phyloP scores from a whole-genome alignment of 2,329 filamentous ascomycete species.

The Cladophialophora exuberans region DNA sequence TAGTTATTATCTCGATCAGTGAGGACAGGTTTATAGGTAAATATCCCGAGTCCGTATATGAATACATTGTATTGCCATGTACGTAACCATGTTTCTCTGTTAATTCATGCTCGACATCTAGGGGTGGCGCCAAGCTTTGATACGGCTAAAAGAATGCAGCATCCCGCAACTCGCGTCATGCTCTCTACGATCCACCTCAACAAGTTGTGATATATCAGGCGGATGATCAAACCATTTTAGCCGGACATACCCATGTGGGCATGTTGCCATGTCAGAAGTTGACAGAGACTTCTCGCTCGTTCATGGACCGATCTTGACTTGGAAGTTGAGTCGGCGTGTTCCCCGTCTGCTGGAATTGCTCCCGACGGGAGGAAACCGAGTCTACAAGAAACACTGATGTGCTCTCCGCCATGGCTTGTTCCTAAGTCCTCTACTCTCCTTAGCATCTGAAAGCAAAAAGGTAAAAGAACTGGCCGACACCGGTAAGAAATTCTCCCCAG shows the following conservation, averaged over 20 bases:
- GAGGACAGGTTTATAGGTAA: not conserved
- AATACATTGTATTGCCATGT: not conserved
- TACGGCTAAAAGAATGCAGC: constrained; percentile 4
- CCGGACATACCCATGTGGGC: constrained; percentile 5
- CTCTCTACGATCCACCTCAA: not conserved
- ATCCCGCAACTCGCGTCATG: not conserved
- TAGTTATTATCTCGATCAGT: constrained; percentile 46
- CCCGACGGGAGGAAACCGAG: not conserved
- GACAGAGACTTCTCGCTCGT: not conserved
- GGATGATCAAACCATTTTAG: constrained; percentile 1
- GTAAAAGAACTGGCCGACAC: not conserved
- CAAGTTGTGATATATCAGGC: not conserved
- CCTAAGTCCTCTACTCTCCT: not conserved
- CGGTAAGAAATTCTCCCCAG: not conserved
- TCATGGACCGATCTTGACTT: not conserved
- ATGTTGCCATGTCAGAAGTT: not conserved
- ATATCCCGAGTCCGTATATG: not conserved
- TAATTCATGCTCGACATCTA: no score
- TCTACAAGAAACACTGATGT: not conserved
- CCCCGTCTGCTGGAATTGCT: not conserved
- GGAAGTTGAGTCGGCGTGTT: not conserved
- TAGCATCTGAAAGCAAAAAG: not conserved
- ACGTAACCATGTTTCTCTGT: not conserved
- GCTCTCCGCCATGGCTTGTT: not conserved
- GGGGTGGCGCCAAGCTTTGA: no score